Conservation (phyloP, 129 eudicot genomes). For the Silybum marianum region DNA sequence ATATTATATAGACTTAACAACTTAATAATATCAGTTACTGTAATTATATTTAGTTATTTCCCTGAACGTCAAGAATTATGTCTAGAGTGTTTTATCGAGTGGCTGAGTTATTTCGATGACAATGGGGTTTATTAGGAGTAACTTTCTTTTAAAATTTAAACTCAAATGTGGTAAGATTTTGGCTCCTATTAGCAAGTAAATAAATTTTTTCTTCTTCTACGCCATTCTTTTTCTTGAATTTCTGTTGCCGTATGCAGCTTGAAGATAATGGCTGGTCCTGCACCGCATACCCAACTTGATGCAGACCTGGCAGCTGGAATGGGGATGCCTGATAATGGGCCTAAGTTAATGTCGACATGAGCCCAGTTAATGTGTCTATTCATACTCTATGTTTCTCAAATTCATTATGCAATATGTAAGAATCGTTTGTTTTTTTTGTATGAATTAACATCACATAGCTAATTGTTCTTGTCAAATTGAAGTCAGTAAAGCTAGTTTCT, state of each 20-base stretch:
- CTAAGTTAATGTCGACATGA: slow-evolving; percentile 77
- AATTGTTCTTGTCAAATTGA: background rate
- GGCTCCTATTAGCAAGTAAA: background rate
- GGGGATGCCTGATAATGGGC: slow-evolving; percentile 95
- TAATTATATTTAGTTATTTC: background rate
- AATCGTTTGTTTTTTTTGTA: background rate
- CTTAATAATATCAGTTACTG: background rate
- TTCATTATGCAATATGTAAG: slow-evolving; percentile 20
- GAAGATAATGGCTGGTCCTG: slow-evolving; percentile 77
- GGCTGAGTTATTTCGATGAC: background rate
- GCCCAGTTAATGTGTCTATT: slow-evolving; percentile 13
- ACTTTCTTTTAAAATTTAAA: background rate
- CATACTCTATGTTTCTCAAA: slow-evolving; percentile 15
- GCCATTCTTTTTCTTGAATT: background rate
- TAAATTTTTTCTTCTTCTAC: background rate
- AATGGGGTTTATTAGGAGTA: background rate
- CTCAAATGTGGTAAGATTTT: background rate
- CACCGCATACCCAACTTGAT: slow-evolving; percentile 84
- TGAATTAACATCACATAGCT: slow-evolving; percentile 7
- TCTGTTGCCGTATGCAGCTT: slow-evolving; percentile 42
- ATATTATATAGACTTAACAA: background rate
- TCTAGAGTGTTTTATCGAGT: background rate
- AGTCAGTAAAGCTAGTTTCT: background rate
- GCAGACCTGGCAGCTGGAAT: slow-evolving; percentile 90
- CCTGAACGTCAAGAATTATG: background rate